Evolutionary conservation across 2,329 filamentous ascomycete species (phyloP).

Genomic region (Cadophora gregata): DNA sequence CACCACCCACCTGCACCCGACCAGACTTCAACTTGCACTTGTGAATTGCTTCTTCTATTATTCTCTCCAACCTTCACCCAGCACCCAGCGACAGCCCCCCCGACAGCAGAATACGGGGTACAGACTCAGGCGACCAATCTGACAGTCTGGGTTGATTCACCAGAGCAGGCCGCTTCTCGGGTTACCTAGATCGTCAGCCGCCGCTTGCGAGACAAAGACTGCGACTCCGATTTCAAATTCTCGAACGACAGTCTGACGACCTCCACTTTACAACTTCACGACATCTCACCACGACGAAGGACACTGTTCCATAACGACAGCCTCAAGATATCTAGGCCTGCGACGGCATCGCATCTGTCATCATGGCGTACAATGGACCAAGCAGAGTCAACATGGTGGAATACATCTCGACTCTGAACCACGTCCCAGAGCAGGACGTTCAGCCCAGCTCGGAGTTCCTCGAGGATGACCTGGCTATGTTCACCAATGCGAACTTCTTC

Average conservation of each 20-base stretch:
- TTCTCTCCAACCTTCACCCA: neutral
- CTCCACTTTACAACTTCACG: conserved; percentile 54
- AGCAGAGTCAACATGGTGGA: conserved; percentile 87
- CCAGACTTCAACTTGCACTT: neutral
- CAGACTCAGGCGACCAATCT: neutral
- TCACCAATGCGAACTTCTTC: conserved; percentile 83
- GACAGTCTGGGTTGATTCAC: neutral
- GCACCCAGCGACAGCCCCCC: neutral
- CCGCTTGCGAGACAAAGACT: conserved; percentile 17
- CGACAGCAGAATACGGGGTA: conserved; percentile 1
- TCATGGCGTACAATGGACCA: conserved; percentile 73
- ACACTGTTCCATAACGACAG: neutral
- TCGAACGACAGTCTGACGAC: neutral
- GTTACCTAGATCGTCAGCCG: conserved; percentile 4
- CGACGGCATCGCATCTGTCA: conserved; percentile 10
- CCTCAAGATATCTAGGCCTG: neutral
- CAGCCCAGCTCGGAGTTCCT: conserved; percentile 58
- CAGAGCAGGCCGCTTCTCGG: neutral
- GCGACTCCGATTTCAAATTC: neutral
- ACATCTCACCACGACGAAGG: neutral
- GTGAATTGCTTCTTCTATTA: neutral
- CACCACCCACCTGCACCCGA: conserved; percentile 2
- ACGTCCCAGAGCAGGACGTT: conserved; percentile 67
- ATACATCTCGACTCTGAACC: conserved; percentile 87
- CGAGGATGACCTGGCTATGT: conserved; percentile 77